Evolutionary conservation across 352 stramenopile genomes (phyloP), one percentile per base, ranked within the genome.

Genomic region (Phytophthora sansomeana): DNA sequence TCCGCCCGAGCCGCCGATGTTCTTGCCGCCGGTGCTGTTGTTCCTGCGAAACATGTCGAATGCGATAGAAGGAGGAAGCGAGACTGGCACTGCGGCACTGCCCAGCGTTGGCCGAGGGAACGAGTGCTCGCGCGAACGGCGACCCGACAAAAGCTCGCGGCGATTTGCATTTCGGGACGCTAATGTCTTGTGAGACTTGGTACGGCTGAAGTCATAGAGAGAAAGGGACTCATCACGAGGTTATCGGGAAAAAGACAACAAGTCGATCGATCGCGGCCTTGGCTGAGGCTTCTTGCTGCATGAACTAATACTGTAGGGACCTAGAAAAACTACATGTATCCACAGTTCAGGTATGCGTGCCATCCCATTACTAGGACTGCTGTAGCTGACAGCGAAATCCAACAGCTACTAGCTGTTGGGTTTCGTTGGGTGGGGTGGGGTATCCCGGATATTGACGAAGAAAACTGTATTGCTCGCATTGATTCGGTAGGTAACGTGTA

Each of bases 11-110:
- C 65, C 14, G 62, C 49, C 36, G 26, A 24, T 43, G 42, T 52
- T 71, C 46, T 75, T 78, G 52, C 50, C 56, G 32, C 65, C 50
- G 13, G 47, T 66, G 35, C 63, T 76, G 57, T 78, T 78, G 57
- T 72, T 67, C 61, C 61, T 78, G 30, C 66, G 66, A 72, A 78
- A 78, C 70, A 78, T 78, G 53, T 3, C 26, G 19, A 58, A 48
- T 47, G 38, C 60, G 53, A 8, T 24, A 43, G 16, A 35, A n/a
- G 35, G 57, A 59, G 50, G 44, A 66, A 74, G 52, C 51, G n/a
- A 50, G 58, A 77, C 58, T 72, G 64, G 47, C 17, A 26, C n/a
- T 39, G 41, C 3, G 59, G 42, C 42, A 16, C 35, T 16, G 35
- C 53, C 59, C 49, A 49, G 17, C 42, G 21, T 29, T 51, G 46